A percentile compares a stretch with the other conserved stretches of the same genome.
Conservation (phyloP, 2,329 filamentous ascomycete species). For the Fusarium sp. region DNA sequence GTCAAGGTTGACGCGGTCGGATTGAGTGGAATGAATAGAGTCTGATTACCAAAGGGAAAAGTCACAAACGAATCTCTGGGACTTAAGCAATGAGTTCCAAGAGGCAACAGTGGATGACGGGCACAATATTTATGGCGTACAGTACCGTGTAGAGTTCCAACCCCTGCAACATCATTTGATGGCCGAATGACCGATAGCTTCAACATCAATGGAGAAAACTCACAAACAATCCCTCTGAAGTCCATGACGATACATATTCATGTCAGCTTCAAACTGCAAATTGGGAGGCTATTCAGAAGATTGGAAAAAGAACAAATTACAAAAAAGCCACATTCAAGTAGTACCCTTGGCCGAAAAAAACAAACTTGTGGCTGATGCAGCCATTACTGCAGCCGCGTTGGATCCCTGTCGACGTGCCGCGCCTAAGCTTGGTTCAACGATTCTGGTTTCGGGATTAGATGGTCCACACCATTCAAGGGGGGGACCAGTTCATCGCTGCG, state of each 20-base stretch:
- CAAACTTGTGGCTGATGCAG: slow-evolving; percentile 40
- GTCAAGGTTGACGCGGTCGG: neutral
- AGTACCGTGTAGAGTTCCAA: neutral
- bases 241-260: no score
- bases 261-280: neutral
- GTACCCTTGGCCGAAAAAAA: slow-evolving; percentile 31
- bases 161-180: neutral
- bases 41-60: neutral
- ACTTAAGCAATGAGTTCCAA: neutral
- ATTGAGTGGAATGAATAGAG: neutral
- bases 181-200: neutral
- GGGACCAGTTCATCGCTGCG: neutral
- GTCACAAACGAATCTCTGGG: no score
- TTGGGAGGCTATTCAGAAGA: neutral
- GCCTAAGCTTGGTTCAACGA: slow-evolving; percentile 48
- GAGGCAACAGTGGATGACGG: neutral
- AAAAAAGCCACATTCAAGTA: slow-evolving; percentile 14
- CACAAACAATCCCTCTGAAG: neutral
- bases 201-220: no score
- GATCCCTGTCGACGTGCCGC: slow-evolving; percentile 45
- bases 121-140: neutral
- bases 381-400: slow-evolving; percentile 39
- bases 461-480: slow-evolving; percentile 28
- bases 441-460: slow-evolving; percentile 38
- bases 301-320: neutral